Evolutionary conservation across 2,329 filamentous ascomycete genomes (phyloP).

Genomic region (Metarhizium anisopliae): DNA sequence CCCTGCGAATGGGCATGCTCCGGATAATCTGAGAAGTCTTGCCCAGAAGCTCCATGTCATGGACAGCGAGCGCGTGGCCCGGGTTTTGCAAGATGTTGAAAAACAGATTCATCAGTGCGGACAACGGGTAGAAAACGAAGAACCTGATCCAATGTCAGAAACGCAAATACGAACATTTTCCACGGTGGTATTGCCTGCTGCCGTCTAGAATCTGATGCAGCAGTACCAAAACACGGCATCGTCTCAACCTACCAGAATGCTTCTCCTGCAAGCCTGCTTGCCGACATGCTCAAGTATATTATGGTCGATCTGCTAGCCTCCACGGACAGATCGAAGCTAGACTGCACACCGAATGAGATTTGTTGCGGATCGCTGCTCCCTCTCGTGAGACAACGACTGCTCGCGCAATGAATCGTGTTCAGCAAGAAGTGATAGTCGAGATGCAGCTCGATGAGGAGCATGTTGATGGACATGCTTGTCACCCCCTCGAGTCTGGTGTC

Average conservation of each 20-base stretch:
- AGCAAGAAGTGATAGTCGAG: constrained; percentile 48
- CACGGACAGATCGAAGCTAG: constrained; percentile 42
- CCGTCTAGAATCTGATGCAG: no score
- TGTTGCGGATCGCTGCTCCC: constrained; percentile 12
- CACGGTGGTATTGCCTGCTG: no score
- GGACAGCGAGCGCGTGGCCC: constrained; percentile 27
- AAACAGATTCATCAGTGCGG: constrained; percentile 44
- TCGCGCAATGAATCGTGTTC: constrained; percentile 46
- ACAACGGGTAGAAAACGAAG: constrained; percentile 48
- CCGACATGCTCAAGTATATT: constrained; percentile 34
- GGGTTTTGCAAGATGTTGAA: constrained; percentile 44
- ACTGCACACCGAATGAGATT: constrained; percentile 35
- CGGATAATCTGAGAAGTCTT: constrained; percentile 34
- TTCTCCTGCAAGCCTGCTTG: constrained; percentile 32
- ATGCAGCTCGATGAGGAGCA: constrained; percentile 38
- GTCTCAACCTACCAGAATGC: constrained; percentile 36
- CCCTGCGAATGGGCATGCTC: constrained; percentile 21
- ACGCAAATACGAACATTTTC: not conserved
- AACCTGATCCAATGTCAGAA: constrained; percentile 25
- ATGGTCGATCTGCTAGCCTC: constrained; percentile 48
- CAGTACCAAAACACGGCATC: no score
- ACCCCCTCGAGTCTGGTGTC: constrained; percentile 17
- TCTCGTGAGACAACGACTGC: constrained; percentile 35
- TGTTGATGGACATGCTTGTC: constrained; percentile 24
- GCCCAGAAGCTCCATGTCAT: constrained; percentile 37